These are phyloP conservation scores for Albifimbria verrucaria DNA, from an alignment of 2,329 filamentous ascomycete genomes.

Conservation along the genomic window DNA sequence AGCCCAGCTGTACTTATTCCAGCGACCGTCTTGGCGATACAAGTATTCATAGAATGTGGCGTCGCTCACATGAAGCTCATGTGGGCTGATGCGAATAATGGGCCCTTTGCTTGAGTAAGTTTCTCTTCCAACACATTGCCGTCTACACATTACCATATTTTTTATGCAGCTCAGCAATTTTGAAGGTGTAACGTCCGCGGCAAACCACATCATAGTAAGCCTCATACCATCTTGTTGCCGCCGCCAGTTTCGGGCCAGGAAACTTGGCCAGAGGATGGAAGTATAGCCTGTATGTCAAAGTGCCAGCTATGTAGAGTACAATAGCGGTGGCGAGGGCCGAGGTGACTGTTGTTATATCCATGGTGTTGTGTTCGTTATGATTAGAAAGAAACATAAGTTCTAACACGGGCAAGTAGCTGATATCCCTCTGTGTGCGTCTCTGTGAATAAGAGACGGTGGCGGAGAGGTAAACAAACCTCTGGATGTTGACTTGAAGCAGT, in stretches of 20 bases:
- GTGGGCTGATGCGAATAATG: slow-evolving; percentile 18
- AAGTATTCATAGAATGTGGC: slow-evolving; percentile 15
- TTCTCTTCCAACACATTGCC: neutral
- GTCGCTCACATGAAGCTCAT: slow-evolving; percentile 17
- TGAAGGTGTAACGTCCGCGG: slow-evolving; percentile 16
- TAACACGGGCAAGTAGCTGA: neutral
- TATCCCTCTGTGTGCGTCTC: neutral
- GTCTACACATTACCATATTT: slow-evolving; percentile 23
- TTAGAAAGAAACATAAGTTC: neutral
- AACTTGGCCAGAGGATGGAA: slow-evolving; percentile 20
- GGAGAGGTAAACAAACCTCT: neutral
- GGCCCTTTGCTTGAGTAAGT: slow-evolving; percentile 8
- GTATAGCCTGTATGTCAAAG: slow-evolving; percentile 10
- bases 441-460: neutral
- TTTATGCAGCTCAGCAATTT: slow-evolving; percentile 25
- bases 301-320: neutral
- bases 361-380: neutral
- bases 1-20: neutral
- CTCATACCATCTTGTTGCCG: slow-evolving; percentile 24
- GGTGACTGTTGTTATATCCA: neutral
- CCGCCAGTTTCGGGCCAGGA: slow-evolving; percentile 26
- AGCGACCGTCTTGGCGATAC: slow-evolving; percentile 6
- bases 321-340: neutral
- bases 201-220: slow-evolving; percentile 25
- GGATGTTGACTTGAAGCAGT: neutral